Percentiles rank a stretch among this genome's conserved stretches.
These are phyloP conservation scores for Coix lacrymajobi DNA, from an alignment of 176 grass and related monocot genomes.

Conservation along the genomic window DNA sequence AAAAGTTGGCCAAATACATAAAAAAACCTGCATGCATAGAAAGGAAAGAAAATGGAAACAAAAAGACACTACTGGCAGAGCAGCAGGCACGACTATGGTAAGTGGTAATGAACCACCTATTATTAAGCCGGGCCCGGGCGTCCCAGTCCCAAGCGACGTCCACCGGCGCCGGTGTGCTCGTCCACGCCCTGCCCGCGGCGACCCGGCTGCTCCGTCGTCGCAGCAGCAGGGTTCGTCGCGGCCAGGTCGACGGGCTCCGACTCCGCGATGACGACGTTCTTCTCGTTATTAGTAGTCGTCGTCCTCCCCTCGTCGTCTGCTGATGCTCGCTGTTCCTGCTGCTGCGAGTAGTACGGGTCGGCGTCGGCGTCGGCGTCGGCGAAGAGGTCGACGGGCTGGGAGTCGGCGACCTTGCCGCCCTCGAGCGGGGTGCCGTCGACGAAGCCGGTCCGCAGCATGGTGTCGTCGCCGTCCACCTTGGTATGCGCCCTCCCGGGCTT, in stretches of 20 bases:
- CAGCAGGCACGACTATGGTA: too few species aligned
- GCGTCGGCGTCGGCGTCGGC: neutral
- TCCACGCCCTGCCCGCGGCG: conserved; percentile 4
- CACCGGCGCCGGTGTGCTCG: neutral
- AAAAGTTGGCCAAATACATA: too few species aligned
- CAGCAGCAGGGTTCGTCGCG: neutral
- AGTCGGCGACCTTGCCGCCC: conserved; percentile 65
- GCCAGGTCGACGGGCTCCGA: neutral
- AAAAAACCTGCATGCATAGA: too few species aligned
- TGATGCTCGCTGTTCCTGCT: neutral
- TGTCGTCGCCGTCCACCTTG: conserved; percentile 56
- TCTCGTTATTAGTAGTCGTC: neutral
- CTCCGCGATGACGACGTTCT: too few species aligned
- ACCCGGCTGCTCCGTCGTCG: neutral
- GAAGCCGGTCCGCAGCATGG: conserved; percentile 56
- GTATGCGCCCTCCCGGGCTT: conserved; percentile 33
- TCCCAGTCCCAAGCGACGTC: conserved; percentile 9
- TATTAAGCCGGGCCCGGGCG: neutral
- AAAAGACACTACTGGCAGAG: too few species aligned
- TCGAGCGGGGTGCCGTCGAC: conserved; percentile 62
- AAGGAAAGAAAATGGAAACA: too few species aligned
- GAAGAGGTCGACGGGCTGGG: conserved; percentile 57
- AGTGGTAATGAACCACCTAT: too few species aligned
- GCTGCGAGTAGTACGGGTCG: neutral
- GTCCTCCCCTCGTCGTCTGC: neutral